Evolutionary conservation across 208 protist species (phyloP).

Genomic region (Acanthamoeba polyphaga): DNA sequence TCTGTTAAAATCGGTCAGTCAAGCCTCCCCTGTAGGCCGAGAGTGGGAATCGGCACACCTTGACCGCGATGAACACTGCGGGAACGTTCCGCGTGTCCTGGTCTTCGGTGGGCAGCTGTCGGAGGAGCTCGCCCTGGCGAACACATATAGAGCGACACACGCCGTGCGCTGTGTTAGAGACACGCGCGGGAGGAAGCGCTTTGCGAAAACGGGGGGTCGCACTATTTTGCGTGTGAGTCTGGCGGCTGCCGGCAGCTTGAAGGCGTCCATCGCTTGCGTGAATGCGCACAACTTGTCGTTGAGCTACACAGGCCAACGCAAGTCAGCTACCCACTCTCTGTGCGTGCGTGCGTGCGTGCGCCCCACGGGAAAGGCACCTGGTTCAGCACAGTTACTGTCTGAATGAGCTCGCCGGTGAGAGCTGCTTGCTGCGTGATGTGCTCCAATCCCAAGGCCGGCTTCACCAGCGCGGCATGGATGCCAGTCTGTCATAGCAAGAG

Average conservation of each 20-base stretch:
- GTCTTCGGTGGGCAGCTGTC: not conserved
- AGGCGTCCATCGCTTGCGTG: not conserved
- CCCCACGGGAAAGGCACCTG: not conserved
- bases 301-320: not conserved
- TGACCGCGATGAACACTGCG: not conserved
- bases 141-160: too few relatives aligned
- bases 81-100: constrained; percentile 19
- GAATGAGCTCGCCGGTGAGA: constrained; percentile 9
- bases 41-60: not conserved
- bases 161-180: too few relatives aligned
- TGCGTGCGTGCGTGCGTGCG: too few relatives aligned
- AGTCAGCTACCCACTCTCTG: not conserved
- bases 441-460: not conserved
- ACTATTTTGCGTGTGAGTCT: not conserved
- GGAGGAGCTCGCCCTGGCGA: constrained; percentile 4
- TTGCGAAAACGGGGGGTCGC: not conserved
- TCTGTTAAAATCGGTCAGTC: not conserved
- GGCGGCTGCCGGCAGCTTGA: not conserved
- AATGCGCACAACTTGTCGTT: not conserved
- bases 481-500: not conserved
- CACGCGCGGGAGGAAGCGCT: too few relatives aligned
- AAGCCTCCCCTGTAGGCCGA: not conserved
- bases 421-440: constrained; percentile 14
- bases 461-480: constrained; percentile 8
- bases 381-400: not conserved